Evolutionary conservation across 73 alveolate genomes (phyloP).

Genomic region (Symbiodinium pilosum): DNA sequence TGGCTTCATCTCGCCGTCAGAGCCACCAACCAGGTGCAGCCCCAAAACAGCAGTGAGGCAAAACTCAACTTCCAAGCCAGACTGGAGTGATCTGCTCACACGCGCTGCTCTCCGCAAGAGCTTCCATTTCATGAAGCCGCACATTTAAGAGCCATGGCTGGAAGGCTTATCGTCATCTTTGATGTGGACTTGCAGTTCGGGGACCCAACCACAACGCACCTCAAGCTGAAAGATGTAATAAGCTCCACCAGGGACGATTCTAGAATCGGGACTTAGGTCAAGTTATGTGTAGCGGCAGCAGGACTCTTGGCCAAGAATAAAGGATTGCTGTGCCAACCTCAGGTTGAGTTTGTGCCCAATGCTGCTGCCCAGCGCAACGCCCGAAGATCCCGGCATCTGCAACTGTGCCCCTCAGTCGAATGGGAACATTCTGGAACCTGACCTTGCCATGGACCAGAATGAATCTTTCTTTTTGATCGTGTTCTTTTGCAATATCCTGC

Average conservation of each 20-base stretch:
- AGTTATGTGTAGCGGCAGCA: not conserved
- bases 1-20: constrained; percentile 8
- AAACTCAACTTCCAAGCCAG: not conserved
- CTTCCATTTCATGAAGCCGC: too few relatives aligned
- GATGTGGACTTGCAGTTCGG: not conserved
- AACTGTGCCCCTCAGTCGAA: not conserved
- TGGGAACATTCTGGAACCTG: not conserved
- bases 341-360: not conserved
- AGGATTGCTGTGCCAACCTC: not conserved
- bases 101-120: not conserved
- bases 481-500: too few relatives aligned
- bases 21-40: not conserved
- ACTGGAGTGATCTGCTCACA: not conserved
- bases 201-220: not conserved
- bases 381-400: constrained; percentile 15
- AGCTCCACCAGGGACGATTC: too few relatives aligned
- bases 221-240: not conserved
- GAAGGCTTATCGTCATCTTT: not conserved
- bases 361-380: constrained; percentile 12
- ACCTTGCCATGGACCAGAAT: too few relatives aligned
- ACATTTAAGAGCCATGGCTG: not conserved
- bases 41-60: not conserved
- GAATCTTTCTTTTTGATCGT: too few relatives aligned
- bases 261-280: not conserved
- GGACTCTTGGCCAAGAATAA: not conserved